A percentile compares a stretch with the other conserved stretches of the same genome.
Evolutionary conservation across 176 grass and related monocot species (phyloP).

Genomic region (Tillandsia leiboldiana): DNA sequence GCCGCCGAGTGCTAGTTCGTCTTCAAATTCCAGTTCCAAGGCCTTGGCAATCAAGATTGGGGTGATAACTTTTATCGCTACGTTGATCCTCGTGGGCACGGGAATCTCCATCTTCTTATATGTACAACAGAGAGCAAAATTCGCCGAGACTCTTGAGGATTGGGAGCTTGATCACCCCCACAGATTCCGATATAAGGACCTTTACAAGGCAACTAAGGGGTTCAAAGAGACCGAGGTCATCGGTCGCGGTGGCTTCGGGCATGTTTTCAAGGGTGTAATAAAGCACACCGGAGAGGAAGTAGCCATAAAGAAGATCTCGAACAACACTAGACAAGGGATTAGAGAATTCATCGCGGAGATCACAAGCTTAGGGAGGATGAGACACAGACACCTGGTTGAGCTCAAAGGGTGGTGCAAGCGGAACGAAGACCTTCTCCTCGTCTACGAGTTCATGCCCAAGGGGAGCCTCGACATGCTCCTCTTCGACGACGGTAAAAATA

Average conservation of each 20-base stretch:
- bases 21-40: neutral
- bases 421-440: constrained; percentile 34
- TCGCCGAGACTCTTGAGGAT: constrained; percentile 33
- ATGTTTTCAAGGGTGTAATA: constrained; percentile 36
- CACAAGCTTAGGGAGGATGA: constrained; percentile 21
- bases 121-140: neutral
- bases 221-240: constrained; percentile 30
- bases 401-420: constrained; percentile 35
- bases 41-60: neutral
- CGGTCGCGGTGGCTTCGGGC: constrained; percentile 40
- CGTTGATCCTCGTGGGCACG: neutral
- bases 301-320: constrained; percentile 40
- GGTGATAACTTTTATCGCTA: constrained; percentile 6
- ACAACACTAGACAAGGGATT: constrained; percentile 32
- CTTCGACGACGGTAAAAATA: neutral
- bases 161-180: constrained; percentile 42
- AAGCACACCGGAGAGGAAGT: constrained; percentile 12
- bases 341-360: constrained; percentile 40
- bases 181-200: constrained; percentile 38
- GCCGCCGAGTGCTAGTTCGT: neutral
- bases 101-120: neutral
- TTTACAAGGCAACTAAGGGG: constrained; percentile 36
- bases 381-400: constrained; percentile 36
- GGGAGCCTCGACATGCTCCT: constrained; percentile 27
- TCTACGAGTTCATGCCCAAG: constrained; percentile 38